A percentile compares a stretch with the other conserved stretches of the same genome.
Evolutionary conservation across 306 rosid genomes (phyloP).

Genomic region (Cotoneaster glaucophyllus): DNA sequence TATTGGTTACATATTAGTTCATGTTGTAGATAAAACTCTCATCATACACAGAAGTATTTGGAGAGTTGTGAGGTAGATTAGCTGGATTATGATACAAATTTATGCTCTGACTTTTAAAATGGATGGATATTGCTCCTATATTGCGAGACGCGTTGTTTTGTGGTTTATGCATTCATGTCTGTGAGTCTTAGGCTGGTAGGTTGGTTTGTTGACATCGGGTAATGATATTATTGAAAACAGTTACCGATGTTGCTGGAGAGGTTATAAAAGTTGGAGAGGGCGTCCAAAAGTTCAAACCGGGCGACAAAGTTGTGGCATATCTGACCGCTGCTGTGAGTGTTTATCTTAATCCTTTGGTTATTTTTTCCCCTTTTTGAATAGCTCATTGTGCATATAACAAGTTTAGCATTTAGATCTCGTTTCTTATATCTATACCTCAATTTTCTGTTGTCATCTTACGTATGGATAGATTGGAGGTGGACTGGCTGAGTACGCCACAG

Average conservation of each 20-base stretch:
- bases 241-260: slow-evolving; percentile 68
- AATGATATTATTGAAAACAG: slow-evolving; percentile 27
- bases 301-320: slow-evolving; percentile 58
- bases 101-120: not conserved
- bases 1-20: not conserved
- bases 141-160: not conserved
- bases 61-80: not conserved
- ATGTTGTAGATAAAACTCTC: no score
- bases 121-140: no score
- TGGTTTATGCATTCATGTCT: not conserved
- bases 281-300: slow-evolving; percentile 48
- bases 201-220: not conserved
- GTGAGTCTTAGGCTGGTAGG: not conserved
- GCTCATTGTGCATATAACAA: not conserved
- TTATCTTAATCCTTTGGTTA: not conserved
- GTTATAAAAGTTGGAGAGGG: slow-evolving; percentile 49
- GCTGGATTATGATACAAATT: not conserved
- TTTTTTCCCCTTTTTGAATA: not conserved
- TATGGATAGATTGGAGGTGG: slow-evolving; percentile 62
- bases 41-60: not conserved
- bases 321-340: slow-evolving; percentile 29
- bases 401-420: not conserved
- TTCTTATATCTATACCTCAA: not conserved
- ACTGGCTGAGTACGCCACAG: slow-evolving; percentile 55
- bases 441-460: not conserved